Evolutionary conservation across 2,329 filamentous ascomycete species (phyloP).

Genomic region (Scedosporium dehoogii): DNA sequence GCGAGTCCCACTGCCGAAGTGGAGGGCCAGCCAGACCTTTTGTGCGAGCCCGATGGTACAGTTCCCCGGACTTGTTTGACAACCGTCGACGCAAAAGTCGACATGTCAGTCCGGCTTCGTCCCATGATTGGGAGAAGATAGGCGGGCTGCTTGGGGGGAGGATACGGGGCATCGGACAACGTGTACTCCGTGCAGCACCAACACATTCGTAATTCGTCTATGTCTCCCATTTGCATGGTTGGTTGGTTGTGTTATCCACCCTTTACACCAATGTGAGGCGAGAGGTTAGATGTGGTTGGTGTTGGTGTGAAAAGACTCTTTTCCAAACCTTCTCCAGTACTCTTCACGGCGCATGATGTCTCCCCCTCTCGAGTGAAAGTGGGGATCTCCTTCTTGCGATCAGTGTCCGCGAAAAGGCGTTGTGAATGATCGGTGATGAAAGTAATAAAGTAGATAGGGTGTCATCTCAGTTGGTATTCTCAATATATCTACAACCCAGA

Average conservation of each 20-base stretch:
- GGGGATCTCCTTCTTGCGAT: background rate
- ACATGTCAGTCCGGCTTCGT: background rate
- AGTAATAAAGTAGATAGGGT: background rate
- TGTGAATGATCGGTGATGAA: background rate
- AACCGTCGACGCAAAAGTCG: background rate
- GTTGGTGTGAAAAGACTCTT: background rate
- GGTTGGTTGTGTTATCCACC: too few species aligned
- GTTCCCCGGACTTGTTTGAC: background rate
- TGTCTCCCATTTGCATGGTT: background rate
- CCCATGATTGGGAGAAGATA: background rate
- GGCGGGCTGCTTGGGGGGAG: background rate
- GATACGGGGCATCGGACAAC: background rate
- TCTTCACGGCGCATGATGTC: background rate
- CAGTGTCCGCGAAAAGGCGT: background rate
- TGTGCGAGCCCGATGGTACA: background rate
- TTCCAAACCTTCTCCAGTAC: background rate
- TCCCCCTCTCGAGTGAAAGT: background rate
- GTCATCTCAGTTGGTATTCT: background rate
- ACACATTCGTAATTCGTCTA: background rate
- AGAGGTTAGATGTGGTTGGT: background rate
- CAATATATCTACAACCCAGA: background rate
- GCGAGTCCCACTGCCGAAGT: too few species aligned
- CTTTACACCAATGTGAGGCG: background rate
- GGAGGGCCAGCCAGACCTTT: background rate
- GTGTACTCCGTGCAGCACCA: background rate